Evolutionary conservation across 768 basidiomycete species (phyloP), one percentile per base, ranked within the genome.

Genomic region (Tulasnella sp.): DNA sequence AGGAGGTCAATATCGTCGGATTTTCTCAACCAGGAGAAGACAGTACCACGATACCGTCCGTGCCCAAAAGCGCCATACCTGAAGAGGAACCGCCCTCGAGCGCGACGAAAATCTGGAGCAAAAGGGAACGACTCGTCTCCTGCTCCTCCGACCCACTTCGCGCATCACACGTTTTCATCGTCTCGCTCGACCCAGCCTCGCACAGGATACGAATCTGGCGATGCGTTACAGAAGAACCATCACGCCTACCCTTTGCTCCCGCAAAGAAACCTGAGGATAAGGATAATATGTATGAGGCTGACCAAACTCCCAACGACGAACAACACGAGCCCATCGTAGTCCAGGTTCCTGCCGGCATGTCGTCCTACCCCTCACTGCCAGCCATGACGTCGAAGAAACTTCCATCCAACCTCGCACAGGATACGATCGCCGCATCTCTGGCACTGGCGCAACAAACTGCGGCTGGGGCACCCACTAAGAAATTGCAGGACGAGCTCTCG

Each of bases 1-100:
- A 84, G 2, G 89, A 91, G 69, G 78, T 85, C 50, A 76, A 79
- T 22, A 78, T 83, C 8, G 79, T 90, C 15, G 87, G 86, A 4
- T 68, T 85, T 49, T 83, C 87, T 1, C 69, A 59, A 24, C 25
- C 27, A 17, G 49, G 15, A 38, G 5, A 38, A 38, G 34, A 15
- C 7, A 38, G 34, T 38, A 15, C 15, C 34, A 15, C 34, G 7
- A 15, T 15, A 38, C 34, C 34, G 15, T 38, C 34, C 15, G 34
- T 38, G 34, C 15, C 15, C 15, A 15, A 38, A 5, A 38, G 34
- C 5, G 34, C 34, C 7, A 38, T 38, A 7, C 34, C 34, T 38
- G 34, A 38, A 15, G 34, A 38, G 34, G 34, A 38, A 38, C 34
- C 34, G 15, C 34, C 34, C 5, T 5, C 34, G 34, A 38, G 7